Evolutionary conservation across 2,329 filamentous ascomycete species (phyloP), one percentile per base, ranked within the genome.

Genomic region (Cordyceps tenuipes): DNA sequence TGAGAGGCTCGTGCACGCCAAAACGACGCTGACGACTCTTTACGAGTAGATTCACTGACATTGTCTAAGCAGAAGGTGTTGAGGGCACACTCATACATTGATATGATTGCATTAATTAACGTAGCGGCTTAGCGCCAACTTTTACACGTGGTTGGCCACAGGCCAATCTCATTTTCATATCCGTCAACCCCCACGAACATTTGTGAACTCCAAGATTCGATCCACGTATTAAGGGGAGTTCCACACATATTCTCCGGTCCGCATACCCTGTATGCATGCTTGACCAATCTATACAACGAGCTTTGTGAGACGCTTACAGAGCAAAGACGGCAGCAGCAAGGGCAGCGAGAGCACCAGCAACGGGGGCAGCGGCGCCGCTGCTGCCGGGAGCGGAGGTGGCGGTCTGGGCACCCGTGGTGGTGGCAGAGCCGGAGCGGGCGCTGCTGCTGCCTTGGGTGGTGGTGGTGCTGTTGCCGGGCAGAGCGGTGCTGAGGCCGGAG

Each of bases 321-420:
- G 71, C 72, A 59, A 72, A 36, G 39, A 64, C 67, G 34, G 68
- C 69, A 34, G 69, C 71, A 43, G 72, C 23, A 17, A 71, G 58
- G 48, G 71, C 71, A 19, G 71, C 67, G 9, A 73, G 34, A 10
- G 66, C 64, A 23, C 69, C 70, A n/a, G 65, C 63, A 43, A 65
- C 67, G 41, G 68, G 69, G 46, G 62, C 70, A 39, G 47, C 54
- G 13, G 52, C 61, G 29, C 29, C 53, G 31, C 26, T 34, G 43
- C 41, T 49, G 49, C 49, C 46, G n/a, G 57, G 53, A 17, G 49
- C 1, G 8, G 43, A 39, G 43, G 26, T 34, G 29, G 41, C 21
- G 29, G 43, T 17, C 47, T 29, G 8, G 39, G 53, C 12, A 26
- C 15, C 26, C 7, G 52, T 36, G 26, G 46, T 46, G 52, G 44